phyloP scores from a whole-genome alignment of 2,329 filamentous ascomycete species.

The Fusarium sp. region DNA sequence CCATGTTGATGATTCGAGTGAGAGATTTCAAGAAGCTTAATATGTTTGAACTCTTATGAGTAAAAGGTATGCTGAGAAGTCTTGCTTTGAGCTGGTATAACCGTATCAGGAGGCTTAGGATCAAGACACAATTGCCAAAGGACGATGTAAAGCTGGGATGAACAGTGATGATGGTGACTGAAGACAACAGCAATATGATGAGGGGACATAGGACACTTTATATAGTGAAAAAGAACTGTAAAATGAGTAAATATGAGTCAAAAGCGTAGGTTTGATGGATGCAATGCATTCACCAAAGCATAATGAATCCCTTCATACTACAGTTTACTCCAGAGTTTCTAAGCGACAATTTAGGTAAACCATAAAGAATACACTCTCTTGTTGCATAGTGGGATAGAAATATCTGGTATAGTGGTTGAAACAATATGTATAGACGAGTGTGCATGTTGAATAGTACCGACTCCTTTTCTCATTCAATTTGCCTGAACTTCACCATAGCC shows the following conservation, averaged over 20 bases:
- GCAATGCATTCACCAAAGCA: background rate
- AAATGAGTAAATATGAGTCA: background rate
- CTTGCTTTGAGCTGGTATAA: background rate
- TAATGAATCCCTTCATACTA: background rate
- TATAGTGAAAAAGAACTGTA: background rate
- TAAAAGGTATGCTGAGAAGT: background rate
- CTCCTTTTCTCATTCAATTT: background rate
- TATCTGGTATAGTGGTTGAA: fast-evolving
- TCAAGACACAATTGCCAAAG: background rate
- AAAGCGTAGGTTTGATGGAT: background rate
- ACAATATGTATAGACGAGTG: background rate
- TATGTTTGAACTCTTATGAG: background rate
- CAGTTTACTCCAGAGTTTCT: background rate
- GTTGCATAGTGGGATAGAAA: background rate
- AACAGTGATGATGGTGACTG: background rate
- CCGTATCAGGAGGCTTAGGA: background rate
- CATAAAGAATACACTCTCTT: background rate
- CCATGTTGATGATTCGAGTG: background rate
- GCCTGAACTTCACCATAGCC: background rate
- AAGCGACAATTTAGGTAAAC: background rate
- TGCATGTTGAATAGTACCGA: background rate
- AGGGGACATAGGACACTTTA: background rate
- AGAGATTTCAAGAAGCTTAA: background rate
- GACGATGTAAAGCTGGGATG: background rate
- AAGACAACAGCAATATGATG: background rate